These are phyloP conservation scores for Tetracladium setigerum DNA, from an alignment of 495 filamentous ascomycete species.

Conservation along the genomic window DNA sequence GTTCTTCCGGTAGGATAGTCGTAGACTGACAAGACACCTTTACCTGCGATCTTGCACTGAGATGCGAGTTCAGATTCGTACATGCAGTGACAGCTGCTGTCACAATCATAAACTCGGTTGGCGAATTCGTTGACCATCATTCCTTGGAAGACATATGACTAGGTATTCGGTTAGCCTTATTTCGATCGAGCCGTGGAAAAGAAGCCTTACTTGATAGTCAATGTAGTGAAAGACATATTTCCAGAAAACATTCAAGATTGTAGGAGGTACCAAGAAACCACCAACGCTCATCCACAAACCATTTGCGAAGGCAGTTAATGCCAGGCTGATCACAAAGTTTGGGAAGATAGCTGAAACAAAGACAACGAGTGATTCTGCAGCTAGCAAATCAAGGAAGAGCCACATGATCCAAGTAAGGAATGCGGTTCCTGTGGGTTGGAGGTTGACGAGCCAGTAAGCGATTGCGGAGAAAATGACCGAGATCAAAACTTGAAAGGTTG, in stretches of 20 bases:
- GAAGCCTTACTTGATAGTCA: slow-evolving; percentile 52
- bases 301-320: slow-evolving; percentile 72
- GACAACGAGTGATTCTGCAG: slow-evolving; percentile 74
- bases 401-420: slow-evolving; percentile 81
- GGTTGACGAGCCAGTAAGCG: slow-evolving; percentile 73
- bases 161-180: slow-evolving; percentile 16
- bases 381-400: slow-evolving; percentile 78
- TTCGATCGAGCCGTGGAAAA: not conserved
- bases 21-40: slow-evolving; percentile 57
- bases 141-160: slow-evolving; percentile 72
- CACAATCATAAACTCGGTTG: slow-evolving; percentile 51
- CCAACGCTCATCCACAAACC: slow-evolving; percentile 81
- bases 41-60: slow-evolving; percentile 61
- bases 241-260: slow-evolving; percentile 72
- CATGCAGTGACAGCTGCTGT: slow-evolving; percentile 55
- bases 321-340: slow-evolving; percentile 69
- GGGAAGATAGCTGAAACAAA: slow-evolving; percentile 65
- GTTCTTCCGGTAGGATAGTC: slow-evolving; percentile 55
- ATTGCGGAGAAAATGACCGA: slow-evolving; percentile 64
- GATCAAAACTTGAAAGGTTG: slow-evolving; percentile 46
- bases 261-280: slow-evolving; percentile 57
- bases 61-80: slow-evolving; percentile 53
- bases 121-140: slow-evolving; percentile 88
- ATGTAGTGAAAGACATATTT: slow-evolving; percentile 79
- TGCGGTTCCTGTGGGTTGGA: slow-evolving; percentile 52